Evolutionary conservation across 306 rosid species (phyloP).

Genomic region (peach (Prunus persica)): DNA sequence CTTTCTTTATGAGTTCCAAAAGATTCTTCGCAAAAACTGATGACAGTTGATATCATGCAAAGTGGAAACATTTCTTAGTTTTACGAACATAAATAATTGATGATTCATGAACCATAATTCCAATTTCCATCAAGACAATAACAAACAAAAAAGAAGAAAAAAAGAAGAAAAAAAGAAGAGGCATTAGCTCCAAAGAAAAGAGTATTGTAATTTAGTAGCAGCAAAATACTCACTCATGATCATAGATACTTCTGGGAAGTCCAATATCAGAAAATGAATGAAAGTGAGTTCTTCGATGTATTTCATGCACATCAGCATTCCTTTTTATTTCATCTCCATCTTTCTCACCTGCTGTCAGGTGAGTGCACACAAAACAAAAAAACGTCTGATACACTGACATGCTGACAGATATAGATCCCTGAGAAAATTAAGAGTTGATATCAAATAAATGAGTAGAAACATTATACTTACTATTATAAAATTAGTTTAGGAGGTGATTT

Average conservation of each 20-base stretch:
- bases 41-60: neutral
- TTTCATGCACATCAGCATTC: conserved; percentile 76
- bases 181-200: neutral
- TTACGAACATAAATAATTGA: neutral
- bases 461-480: neutral
- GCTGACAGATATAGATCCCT: conserved; percentile 92
- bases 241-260: conserved; percentile 56
- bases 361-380: conserved; percentile 89
- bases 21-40: neutral
- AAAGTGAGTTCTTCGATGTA: conserved; percentile 71
- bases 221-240: conserved; percentile 76
- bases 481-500: conserved; percentile 6
- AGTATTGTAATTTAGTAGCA: neutral
- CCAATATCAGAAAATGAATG: conserved; percentile 52
- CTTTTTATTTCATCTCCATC: conserved; percentile 72
- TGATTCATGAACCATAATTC: neutral
- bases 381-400: conserved; percentile 88
- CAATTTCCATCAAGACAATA: neutral
- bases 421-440: conserved; percentile 32
- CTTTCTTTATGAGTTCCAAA: neutral
- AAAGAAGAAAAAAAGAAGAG: neutral
- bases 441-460: conserved; percentile 10
- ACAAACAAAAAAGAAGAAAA: neutral
- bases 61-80: neutral
- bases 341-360: conserved; percentile 85